Percentiles rank a stretch among this genome's conserved stretches.
These are phyloP conservation scores for Vigna reflexopilosa DNA, from an alignment of 306 rosid species.

Conservation along the genomic window DNA sequence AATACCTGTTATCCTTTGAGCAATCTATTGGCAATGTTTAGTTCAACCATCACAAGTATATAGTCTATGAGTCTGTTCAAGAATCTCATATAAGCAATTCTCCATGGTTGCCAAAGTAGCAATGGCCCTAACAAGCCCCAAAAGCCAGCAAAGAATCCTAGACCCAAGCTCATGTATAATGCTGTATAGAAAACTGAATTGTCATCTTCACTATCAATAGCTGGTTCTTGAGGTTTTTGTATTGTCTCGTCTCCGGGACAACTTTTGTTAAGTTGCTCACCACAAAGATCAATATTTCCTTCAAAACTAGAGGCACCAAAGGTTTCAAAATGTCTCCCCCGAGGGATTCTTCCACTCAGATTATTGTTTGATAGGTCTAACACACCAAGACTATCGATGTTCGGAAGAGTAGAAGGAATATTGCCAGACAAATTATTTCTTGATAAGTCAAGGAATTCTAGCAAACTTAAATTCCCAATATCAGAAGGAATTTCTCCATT, in stretches of 20 bases:
- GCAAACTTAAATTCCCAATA: no score
- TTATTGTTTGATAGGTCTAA: no score
- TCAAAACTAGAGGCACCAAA: no score
- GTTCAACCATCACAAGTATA: background rate
- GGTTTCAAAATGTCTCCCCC: no score
- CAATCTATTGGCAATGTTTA: background rate
- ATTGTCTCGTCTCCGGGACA: background rate
- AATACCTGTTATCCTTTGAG: no score
- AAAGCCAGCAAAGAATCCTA: slow-evolving; percentile 24
- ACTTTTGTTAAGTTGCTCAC: no score
- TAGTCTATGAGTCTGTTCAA: slow-evolving; percentile 23
- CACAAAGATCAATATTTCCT: background rate
- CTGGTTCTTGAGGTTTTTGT: background rate
- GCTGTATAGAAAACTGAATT: slow-evolving; percentile 18
- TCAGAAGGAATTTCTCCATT: no score
- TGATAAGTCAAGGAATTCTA: no score
- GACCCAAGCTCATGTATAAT: slow-evolving; percentile 33
- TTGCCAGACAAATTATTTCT: no score
- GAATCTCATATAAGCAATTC: slow-evolving; percentile 7
- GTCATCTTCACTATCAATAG: background rate
- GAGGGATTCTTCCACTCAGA: no score
- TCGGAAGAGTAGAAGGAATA: no score
- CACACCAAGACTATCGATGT: no score
- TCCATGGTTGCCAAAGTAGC: slow-evolving; percentile 13
- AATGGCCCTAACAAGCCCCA: background rate